Evolutionary conservation across 495 filamentous ascomycete genomes (phyloP).

Genomic region (Hypoxylon crocopeplum): DNA sequence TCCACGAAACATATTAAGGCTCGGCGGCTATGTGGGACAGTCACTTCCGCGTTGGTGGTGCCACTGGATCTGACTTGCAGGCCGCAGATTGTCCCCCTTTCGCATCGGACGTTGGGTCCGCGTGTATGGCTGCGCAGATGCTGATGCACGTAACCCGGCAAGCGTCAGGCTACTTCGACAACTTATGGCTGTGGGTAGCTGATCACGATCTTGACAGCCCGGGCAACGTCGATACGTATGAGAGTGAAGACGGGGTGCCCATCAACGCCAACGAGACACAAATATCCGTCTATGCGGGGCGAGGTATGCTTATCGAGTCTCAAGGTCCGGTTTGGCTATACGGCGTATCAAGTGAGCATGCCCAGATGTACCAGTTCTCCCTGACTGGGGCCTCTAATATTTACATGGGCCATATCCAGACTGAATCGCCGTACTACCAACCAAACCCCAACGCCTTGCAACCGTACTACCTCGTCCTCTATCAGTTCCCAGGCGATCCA

Average conservation of each 20-base stretch:
- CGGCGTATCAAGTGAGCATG: slow-evolving; percentile 70
- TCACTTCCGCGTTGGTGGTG: slow-evolving; percentile 52
- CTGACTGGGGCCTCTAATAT: slow-evolving; percentile 66
- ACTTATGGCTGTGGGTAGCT: slow-evolving; percentile 69
- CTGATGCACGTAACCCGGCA: slow-evolving; percentile 66
- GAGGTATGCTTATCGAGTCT: slow-evolving; percentile 60
- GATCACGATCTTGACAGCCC: slow-evolving; percentile 52
- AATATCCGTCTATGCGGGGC: slow-evolving; percentile 65
- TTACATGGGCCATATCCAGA: slow-evolving; percentile 69
- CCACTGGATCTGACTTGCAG: slow-evolving; percentile 68
- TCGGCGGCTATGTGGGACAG: slow-evolving; percentile 41
- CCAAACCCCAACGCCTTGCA: slow-evolving; percentile 65
- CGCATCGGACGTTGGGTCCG: slow-evolving; percentile 24
- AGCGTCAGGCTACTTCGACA: slow-evolving; percentile 69
- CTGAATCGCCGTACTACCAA: slow-evolving; percentile 79
- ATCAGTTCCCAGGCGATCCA: slow-evolving; percentile 36
- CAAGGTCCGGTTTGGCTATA: slow-evolving; percentile 60
- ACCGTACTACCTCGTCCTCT: slow-evolving; percentile 37
- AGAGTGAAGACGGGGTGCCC: neutral
- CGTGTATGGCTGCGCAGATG: slow-evolving; percentile 65
- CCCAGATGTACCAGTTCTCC: slow-evolving; percentile 73
- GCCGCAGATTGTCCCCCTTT: slow-evolving; percentile 58
- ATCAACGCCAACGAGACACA: too few species aligned
- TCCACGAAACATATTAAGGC: slow-evolving; percentile 7
- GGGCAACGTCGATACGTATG: slow-evolving; percentile 60